Evolutionary conservation across 2,329 filamentous ascomycete genomes (phyloP), one percentile per base, ranked within the genome.

Genomic region (Fusarium dimerum): DNA sequence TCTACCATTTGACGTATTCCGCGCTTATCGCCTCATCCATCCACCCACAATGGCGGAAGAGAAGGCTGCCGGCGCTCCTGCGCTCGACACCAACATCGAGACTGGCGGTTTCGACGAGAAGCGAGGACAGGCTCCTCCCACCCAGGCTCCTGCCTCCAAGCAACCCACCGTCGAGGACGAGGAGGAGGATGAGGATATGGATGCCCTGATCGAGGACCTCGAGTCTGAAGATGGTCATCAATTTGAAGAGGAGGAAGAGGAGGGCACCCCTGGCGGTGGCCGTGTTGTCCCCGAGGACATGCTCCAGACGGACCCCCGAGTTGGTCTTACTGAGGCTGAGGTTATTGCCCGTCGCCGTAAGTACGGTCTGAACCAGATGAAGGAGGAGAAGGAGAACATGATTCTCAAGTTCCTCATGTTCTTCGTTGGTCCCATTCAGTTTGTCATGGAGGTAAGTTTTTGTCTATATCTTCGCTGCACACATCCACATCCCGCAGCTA

Each of bases 391-490:
- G 76, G 88, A 92, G 75, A 95, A 92, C 68, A 67, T 92, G 52
- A 74, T 92, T 55, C 80, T 94, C 67, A 94, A 95, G 79, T 95
- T 96, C 74, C 73, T 85, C 66, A 80, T 82, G 65, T 94, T 89
- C 78, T 95, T 95, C 72, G 78, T 94, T 50, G 92, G 92, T 61
- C 92, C 92, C 20, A 93, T 96, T 62, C 91, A 95, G 72, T 93
- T 93, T 74, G 91, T 96, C 70, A 96, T 96, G 91, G 32, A 36
- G 32, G 88, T 87, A 72, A 69, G 83, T 73, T 26, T 40, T 44
- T 38, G 26, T 26, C 26, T 15, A 38, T 8, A n/a, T n/a, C n/a
- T n/a, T n/a, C n/a, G n/a, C n/a, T n/a, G n/a, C n/a, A n/a, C 26
- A 16, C 45, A 38, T 13, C 39, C 36, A 13, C 16, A n/a, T 20